Base-by-base conservation (phyloP, 2,329 filamentous ascomycete genomes). In the Trichoderma polysporum region DNA sequence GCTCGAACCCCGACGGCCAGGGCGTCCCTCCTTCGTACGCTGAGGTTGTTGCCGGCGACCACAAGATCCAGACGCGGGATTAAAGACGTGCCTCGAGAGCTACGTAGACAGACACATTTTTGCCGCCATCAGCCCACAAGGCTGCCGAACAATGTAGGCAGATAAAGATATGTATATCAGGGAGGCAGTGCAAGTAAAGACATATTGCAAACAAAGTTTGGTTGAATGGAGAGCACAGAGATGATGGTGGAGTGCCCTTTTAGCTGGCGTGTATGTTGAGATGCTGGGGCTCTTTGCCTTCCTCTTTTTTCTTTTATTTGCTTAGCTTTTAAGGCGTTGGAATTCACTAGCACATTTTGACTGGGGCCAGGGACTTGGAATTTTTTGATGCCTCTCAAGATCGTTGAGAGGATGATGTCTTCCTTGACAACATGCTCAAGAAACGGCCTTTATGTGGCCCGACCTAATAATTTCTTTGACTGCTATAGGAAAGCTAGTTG, bases 1-100 rank as follows among this genome's bases (percentile, higher is more conserved):
- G 76, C 53, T 75, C 76, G 10, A 71, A 74, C 70, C 27, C 27
- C 31, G 78, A 79, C 69, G 75, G 82, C 57, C 49, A 63, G 5
- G 69, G 68, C 8, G 83, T 86, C 41, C 94, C 94, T 49, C 94
- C 95, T 4, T 92, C 90, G 15, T 98, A 98, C 78, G 91, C 91
- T 17, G 92, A 97, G 79, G 94, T 93, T 56, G 90, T 97, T 68
- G 90, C 90, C 74, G 93, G 92, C 1, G 94, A 98, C 76, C 82
- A 97, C 79, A 98, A 98, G 86, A 84, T 97, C 59, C 95, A 98
- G 84, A 73, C 76, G 10, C 71, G 71, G 22, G 73, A 76, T 4
- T 79, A 77, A 41, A 45, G 31, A 25, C 8, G 10, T 1, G 6
- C 2, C 33, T 15, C 33, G n/a, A 4, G 13, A 56, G 5, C 33